Percentiles rank a stretch among this genome's conserved stretches.
phyloP scores from a whole-genome alignment of 192 early-diverging fungal genomes.

The Pecoramyces ruminantium region DNA sequence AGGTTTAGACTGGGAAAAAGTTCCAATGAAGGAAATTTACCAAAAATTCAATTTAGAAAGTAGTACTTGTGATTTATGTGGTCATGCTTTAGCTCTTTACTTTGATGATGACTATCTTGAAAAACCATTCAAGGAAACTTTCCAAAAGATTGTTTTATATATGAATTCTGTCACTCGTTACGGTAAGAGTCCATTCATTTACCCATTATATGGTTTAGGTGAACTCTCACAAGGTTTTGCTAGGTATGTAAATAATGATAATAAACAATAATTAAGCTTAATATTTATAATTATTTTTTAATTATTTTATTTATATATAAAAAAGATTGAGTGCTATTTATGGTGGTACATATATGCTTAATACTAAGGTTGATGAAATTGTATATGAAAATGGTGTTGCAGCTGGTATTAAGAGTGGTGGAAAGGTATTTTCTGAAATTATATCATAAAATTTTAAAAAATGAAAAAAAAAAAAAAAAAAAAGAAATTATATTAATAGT shows the following conservation, averaged over 20 bases:
- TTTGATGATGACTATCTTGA: constrained; percentile 63
- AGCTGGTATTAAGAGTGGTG: neutral
- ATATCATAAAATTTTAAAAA: too few relatives aligned
- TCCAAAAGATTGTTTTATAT: constrained; percentile 82
- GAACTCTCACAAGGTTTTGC: constrained; percentile 98
- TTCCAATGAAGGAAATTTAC: constrained; percentile 69
- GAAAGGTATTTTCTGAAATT: too few relatives aligned
- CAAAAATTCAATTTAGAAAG: constrained; percentile 74
- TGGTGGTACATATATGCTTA: too few relatives aligned
- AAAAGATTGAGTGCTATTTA: too few relatives aligned
- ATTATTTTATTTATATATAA: too few relatives aligned
- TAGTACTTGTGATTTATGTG: constrained; percentile 92
- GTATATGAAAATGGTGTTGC: too few relatives aligned
- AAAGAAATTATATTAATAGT: too few relatives aligned
- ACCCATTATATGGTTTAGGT: constrained; percentile 93
- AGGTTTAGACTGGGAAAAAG: constrained; percentile 53
- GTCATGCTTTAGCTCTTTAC: constrained; percentile 92
- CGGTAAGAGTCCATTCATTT: constrained; percentile 94
- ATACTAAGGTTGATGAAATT: too few relatives aligned
- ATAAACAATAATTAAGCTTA: too few relatives aligned
- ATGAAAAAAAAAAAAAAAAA: too few relatives aligned
- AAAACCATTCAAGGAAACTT: constrained; percentile 61
- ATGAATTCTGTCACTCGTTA: constrained; percentile 81
- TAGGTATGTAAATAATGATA: constrained; percentile 23
- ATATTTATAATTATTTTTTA: too few relatives aligned